phyloP scores from a whole-genome alignment of 352 stramenopile species.

The Globisporangium spiculum region DNA sequence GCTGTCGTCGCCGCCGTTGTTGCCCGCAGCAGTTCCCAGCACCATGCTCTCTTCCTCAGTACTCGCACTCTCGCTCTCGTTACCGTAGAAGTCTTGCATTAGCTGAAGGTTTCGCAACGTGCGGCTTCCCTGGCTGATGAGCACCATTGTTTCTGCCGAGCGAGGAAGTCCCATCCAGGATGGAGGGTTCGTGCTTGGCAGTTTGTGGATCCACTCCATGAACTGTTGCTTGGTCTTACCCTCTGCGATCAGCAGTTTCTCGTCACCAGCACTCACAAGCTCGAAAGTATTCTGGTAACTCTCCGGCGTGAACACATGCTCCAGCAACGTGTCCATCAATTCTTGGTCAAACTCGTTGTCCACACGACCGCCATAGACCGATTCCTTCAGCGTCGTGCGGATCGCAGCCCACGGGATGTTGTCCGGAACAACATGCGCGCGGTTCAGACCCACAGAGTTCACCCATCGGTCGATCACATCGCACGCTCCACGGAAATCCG shows the following conservation, averaged over 20 bases:
- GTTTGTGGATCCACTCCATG: slow-evolving; percentile 83
- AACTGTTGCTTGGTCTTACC: slow-evolving; percentile 92
- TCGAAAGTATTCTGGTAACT: slow-evolving; percentile 91
- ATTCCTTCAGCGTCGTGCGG: slow-evolving; percentile 94
- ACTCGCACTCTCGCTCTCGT: slow-evolving; percentile 37
- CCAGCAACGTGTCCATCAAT: slow-evolving; percentile 93
- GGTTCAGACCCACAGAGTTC: slow-evolving; percentile 77
- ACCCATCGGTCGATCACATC: slow-evolving; percentile 98
- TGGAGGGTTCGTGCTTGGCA: slow-evolving; percentile 90
- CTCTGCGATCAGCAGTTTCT: slow-evolving; percentile 74
- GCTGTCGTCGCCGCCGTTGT: slow-evolving; percentile 20
- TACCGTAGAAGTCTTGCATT: slow-evolving; percentile 82
- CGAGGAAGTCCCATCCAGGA: slow-evolving; percentile 91
- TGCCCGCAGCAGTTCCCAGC: slow-evolving; percentile 27
- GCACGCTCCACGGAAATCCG: slow-evolving; percentile 95
- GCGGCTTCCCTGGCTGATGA: slow-evolving; percentile 72
- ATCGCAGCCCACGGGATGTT: slow-evolving; percentile 99
- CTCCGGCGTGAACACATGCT: slow-evolving; percentile 91
- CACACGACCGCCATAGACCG: slow-evolving; percentile 97
- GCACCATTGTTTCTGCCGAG: slow-evolving; percentile 90
- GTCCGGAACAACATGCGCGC: slow-evolving; percentile 92
- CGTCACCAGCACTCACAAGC: slow-evolving; percentile 46
- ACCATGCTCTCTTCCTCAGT: slow-evolving; percentile 66
- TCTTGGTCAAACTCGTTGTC: slow-evolving; percentile 97
- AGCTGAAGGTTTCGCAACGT: slow-evolving; percentile 83